Evolutionary conservation across 345 rosid species (phyloP), one percentile per base, ranked within the genome.

Genomic region (Syzygium aqueum): DNA sequence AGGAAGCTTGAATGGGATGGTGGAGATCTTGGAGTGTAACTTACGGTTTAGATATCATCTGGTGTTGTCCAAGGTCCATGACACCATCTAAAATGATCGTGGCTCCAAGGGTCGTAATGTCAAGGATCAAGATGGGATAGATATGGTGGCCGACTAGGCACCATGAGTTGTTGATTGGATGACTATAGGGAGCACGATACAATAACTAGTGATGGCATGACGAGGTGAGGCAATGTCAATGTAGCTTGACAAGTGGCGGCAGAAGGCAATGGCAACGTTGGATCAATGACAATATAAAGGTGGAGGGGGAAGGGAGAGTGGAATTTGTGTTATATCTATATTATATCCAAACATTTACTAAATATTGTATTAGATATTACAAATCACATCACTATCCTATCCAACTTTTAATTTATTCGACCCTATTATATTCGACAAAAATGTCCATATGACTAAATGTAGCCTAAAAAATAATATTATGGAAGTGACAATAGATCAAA

Each of bases 231-330:
- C 67, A 27, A 61, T 61, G 67, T 27, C 67, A 61, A 61, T 7
- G 33, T 15, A 0, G 67, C 16, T 5, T 2, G 67, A 59, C 30
- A 59, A 5, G 67, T 16, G 1, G 33, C 17, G 3, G 67, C 30
- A 0, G 28, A 12, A 59, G 67, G 30, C 67, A 27, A n/a, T 0
- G 0, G 5, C 67, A 61, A 1, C 8, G 16, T 61, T 13, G 30
- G 15, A 33, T 33, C 37, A 3, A 33, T 33, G 37, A 33, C 37
- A 33, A 33, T 33, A 33, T 33, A 6, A 8, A 50, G 16, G 33
- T 0, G 8, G 30, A 1, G 7, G 0, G n/a, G n/a, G 5, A n/a
- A 33, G 3, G 3, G 10, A 5, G 30, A 25, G 65, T 33, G 37
- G 37, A 33, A 43, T 43, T 56, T 59, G 30, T 59, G 67, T 59